A percentile compares a stretch with the other conserved stretches of the same genome.
These are phyloP conservation scores for Reutealis trisperma DNA, from an alignment of 345 rosid genomes.

Conservation along the genomic window DNA sequence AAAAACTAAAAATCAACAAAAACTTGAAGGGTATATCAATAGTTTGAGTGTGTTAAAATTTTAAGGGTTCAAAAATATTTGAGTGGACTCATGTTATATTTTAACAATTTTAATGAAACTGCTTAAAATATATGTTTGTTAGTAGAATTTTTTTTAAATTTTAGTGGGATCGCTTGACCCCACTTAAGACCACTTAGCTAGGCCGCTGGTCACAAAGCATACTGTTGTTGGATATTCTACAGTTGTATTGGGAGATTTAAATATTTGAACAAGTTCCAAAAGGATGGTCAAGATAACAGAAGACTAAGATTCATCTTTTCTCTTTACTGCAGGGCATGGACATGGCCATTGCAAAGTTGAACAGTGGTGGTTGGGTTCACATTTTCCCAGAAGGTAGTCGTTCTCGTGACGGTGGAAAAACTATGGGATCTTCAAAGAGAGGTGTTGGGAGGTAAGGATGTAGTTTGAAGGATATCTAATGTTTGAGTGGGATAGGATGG, in stretches of 20 bases:
- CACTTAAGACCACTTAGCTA: no score
- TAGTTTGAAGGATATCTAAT: background rate
- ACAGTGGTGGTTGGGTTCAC: conserved; percentile 96
- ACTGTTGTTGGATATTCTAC: background rate
- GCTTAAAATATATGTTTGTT: no score
- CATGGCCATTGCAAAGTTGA: conserved; percentile 84
- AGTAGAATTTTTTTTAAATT: no score
- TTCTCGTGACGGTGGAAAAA: conserved; percentile 92
- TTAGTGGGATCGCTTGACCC: no score
- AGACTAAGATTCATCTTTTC: background rate
- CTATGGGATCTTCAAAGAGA: conserved; percentile 77
- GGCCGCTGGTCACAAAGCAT: background rate
- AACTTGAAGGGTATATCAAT: no score
- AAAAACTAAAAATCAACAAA: no score
- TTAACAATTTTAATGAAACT: no score
- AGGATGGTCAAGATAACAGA: background rate
- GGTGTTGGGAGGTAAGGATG: conserved; percentile 85
- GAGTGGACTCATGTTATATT: no score
- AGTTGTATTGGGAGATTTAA: background rate
- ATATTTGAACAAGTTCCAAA: background rate
- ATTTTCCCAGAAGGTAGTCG: conserved; percentile 98
- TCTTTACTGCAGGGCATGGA: conserved; percentile 78
- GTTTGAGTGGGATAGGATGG: background rate
- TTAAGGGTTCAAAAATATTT: no score
- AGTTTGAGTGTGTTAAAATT: no score